phyloP scores from a whole-genome alignment of 148 eudicot species.

The Selenicereus undatus region DNA sequence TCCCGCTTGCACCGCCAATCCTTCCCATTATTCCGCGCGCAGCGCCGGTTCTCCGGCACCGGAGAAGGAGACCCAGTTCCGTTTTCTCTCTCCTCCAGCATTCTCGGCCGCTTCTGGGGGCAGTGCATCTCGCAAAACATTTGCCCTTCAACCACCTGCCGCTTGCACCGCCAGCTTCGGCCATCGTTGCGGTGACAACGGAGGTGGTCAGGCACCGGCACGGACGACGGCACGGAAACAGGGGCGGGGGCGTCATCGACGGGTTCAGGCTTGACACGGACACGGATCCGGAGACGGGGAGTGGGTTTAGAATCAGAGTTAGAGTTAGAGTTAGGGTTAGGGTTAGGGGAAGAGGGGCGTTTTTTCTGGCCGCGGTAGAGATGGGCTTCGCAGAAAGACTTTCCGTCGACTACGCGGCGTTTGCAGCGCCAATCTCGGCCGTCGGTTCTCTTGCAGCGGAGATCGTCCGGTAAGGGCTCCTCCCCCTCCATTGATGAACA shows the following conservation, averaged over 20 bases:
- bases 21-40: slow-evolving; percentile 13
- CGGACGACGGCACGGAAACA: neutral
- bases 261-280: slow-evolving; percentile 21
- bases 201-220: slow-evolving; percentile 21
- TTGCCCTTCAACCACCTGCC: slow-evolving; percentile 19
- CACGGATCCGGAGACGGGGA: slow-evolving; percentile 24
- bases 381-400: slow-evolving; percentile 24
- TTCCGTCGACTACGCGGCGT: slow-evolving; percentile 14
- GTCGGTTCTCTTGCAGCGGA: slow-evolving; percentile 31
- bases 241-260: neutral
- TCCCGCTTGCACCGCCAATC: slow-evolving; percentile 19
- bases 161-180: slow-evolving; percentile 29
- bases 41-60: slow-evolving; percentile 4
- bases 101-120: slow-evolving; percentile 3
- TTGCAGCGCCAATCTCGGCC: slow-evolving; percentile 38
- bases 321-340: neutral
- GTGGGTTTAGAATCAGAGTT: slow-evolving; percentile 3
- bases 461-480: slow-evolving; percentile 28
- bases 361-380: slow-evolving; percentile 20
- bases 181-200: slow-evolving; percentile 28
- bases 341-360: neutral
- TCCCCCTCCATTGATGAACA: neutral
- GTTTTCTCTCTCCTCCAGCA: neutral
- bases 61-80: neutral
- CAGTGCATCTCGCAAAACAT: slow-evolving; percentile 23